Evolutionary conservation across 1,139 yeast genomes (phyloP), one percentile per base, ranked within the genome.

Genomic region (Meyerozyma elateridarum): DNA sequence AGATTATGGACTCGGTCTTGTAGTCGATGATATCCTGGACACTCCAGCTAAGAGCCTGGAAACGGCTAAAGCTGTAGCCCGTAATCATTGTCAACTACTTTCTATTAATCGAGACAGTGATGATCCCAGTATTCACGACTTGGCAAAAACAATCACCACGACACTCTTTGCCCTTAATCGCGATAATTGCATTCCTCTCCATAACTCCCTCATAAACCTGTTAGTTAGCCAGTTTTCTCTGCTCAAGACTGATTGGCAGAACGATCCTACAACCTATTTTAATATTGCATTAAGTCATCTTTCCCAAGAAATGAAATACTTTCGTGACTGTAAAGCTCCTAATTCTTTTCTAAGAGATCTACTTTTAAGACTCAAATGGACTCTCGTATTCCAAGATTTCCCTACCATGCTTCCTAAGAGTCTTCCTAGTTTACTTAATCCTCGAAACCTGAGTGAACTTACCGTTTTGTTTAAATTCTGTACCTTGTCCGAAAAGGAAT

Each of bases 351-450:
- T 52, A 13, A 42, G 49, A 5, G 39, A 38, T 1, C 38, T 64
- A 17, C 37, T 51, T 13, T 26, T 35, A 8, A 48, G 49, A 28
- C 42, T 63, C 14, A 53, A 52, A 20, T 65, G 70, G 70, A 35
- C 28, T 11, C 42, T 54, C 29, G 44, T 64, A 1, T 61, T 64
- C 31, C 39, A 38, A 6, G 54, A 61, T 30, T 57, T 61, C 25
- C 46, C 40, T 25, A 34, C 37, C 5, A 36, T 54, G 3, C 36
- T 59, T 5, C 22, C 37, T 5, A 36, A 35, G 1, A 43, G 53
- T 2, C 36, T 61, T 8, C 56, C 60, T 0, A 15, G 24, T 29
- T 32, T 61, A 22, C 25, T 59, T 8, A 15, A 34, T 7, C 36
- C 45, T 2, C 37, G 40, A 2, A 40, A 50, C 27, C 29, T 28